A percentile compares a stretch with the other conserved stretches of the same genome.
These are phyloP conservation scores for Auriscalpium vulgare DNA, from an alignment of 768 basidiomycete species.

Conservation along the genomic window DNA sequence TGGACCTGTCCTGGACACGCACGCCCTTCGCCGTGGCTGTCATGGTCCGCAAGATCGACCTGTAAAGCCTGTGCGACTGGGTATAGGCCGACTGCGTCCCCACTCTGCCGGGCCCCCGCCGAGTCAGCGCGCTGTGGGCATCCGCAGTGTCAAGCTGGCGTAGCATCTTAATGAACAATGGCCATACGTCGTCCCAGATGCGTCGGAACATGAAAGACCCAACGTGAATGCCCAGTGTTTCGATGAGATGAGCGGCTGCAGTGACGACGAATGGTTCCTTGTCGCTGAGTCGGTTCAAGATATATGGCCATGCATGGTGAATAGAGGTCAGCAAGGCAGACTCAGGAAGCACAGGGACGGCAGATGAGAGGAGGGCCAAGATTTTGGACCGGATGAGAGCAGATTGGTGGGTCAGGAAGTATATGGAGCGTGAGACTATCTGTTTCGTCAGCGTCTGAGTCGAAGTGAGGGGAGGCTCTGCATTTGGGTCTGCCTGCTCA, in stretches of 20 bases:
- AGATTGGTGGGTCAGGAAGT: conserved; percentile 87
- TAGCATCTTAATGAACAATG: conserved; percentile 61
- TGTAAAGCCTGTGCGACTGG: conserved; percentile 72
- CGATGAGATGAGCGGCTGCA: conserved; percentile 68
- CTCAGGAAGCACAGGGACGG: conserved; percentile 65
- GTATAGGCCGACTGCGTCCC: conserved; percentile 71
- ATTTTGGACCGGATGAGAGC: conserved; percentile 81
- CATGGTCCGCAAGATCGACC: conserved; percentile 71
- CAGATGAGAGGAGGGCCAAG: conserved; percentile 61
- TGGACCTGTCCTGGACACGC: conserved; percentile 55
- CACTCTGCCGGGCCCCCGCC: conserved; percentile 40
- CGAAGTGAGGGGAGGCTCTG: conserved; percentile 49
- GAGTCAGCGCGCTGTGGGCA: conserved; percentile 53
- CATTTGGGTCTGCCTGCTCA: conserved; percentile 28
- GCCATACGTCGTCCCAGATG: conserved; percentile 94
- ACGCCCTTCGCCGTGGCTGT: conserved; percentile 57
- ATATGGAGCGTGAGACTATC: conserved; percentile 80
- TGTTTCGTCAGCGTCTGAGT: conserved; percentile 72
- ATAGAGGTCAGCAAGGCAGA: conserved; percentile 76
- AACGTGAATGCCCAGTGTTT: conserved; percentile 55
- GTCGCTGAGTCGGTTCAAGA: conserved; percentile 76
- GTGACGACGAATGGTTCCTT: conserved; percentile 71
- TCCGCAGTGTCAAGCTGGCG: conserved; percentile 56
- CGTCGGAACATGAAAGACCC: conserved; percentile 82
- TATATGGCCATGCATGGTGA: conserved; percentile 90